Evolutionary conservation across 306 rosid species (phyloP).

Genomic region (Mimosa bimucronata): DNA sequence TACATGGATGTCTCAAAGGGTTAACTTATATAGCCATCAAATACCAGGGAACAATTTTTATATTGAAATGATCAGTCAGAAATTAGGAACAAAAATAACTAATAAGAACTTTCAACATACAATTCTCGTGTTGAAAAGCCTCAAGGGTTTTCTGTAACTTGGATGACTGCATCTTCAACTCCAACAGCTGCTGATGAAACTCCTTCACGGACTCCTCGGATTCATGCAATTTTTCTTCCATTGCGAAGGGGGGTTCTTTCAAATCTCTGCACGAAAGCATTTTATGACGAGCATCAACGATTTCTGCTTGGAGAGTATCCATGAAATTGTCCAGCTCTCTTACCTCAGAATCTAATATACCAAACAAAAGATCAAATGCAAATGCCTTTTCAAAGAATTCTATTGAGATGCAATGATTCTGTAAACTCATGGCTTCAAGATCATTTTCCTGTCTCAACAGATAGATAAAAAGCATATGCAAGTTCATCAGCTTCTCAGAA

Average conservation of each 20-base stretch:
- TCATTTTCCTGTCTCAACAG: conserved; percentile 76
- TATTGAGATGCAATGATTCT: conserved; percentile 43
- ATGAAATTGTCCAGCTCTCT: conserved; percentile 81
- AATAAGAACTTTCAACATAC: conserved; percentile 47
- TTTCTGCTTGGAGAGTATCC: conserved; percentile 70
- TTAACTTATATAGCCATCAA: conserved; percentile 33
- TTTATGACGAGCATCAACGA: conserved; percentile 63
- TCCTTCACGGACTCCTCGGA: conserved; percentile 75
- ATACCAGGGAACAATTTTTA: conserved; percentile 20
- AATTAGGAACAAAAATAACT: conserved; percentile 26
- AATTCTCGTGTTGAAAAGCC: conserved; percentile 58
- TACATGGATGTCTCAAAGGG: conserved; percentile 39
- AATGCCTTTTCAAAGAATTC: conserved; percentile 64
- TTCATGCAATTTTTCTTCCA: conserved; percentile 73
- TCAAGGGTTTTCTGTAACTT: conserved; percentile 70
- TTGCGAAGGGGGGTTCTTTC: conserved; percentile 51
- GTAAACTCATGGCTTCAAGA: conserved; percentile 58
- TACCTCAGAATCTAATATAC: conserved; percentile 82
- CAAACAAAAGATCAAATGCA: conserved; percentile 71
- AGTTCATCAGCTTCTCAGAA: conserved; percentile 81
- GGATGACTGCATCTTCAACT: conserved; percentile 73
- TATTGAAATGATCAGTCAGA: background rate
- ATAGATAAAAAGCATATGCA: conserved; percentile 67
- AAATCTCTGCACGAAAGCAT: conserved; percentile 77
- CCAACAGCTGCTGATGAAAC: conserved; percentile 68